Evolutionary conservation across 257 asterid genomes (phyloP).

Genomic region (Jacaranda mimosifolia): DNA sequence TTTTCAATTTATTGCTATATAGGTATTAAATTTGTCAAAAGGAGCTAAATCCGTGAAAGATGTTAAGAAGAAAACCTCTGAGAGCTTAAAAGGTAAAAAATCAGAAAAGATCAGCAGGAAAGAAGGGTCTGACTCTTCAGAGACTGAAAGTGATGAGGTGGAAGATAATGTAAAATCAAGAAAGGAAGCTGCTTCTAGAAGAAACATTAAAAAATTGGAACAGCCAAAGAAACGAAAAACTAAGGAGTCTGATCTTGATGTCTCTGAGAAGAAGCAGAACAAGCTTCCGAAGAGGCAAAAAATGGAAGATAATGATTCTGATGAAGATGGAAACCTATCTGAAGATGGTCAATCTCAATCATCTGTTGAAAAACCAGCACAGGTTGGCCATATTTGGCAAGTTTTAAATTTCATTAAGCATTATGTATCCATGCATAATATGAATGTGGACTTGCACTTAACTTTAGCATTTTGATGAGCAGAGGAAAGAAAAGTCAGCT

Average conservation of each 20-base stretch:
- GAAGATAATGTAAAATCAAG: constrained; percentile 49
- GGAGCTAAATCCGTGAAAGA: constrained; percentile 51
- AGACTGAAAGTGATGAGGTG: constrained; percentile 51
- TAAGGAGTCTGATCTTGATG: constrained; percentile 48
- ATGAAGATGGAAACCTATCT: constrained; percentile 58
- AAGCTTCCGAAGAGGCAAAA: constrained; percentile 54
- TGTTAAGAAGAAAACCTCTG: constrained; percentile 55
- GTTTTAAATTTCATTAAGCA: constrained; percentile 20
- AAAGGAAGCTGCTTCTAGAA: constrained; percentile 53
- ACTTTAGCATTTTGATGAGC: constrained; percentile 43
- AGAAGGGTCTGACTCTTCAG: constrained; percentile 48
- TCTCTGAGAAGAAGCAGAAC: constrained; percentile 60
- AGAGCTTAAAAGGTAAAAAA: constrained; percentile 43
- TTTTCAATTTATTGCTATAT: constrained; percentile 23
- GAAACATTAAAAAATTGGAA: constrained; percentile 51
- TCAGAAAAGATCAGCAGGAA: constrained; percentile 45
- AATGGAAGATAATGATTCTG: constrained; percentile 59
- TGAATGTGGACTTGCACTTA: constrained; percentile 11
- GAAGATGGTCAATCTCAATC: constrained; percentile 67
- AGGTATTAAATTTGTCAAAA: constrained; percentile 64
- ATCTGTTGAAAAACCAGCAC: constrained; percentile 54
- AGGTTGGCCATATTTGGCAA: constrained; percentile 51
- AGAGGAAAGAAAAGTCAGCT: constrained; percentile 69
- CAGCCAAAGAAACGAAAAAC: constrained; percentile 73
- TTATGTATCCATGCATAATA: constrained; percentile 12